A percentile compares a stretch with the other conserved stretches of the same genome.
These are phyloP conservation scores for Phytophthora sp. DNA, from an alignment of 352 stramenopile genomes.

Conservation along the genomic window DNA sequence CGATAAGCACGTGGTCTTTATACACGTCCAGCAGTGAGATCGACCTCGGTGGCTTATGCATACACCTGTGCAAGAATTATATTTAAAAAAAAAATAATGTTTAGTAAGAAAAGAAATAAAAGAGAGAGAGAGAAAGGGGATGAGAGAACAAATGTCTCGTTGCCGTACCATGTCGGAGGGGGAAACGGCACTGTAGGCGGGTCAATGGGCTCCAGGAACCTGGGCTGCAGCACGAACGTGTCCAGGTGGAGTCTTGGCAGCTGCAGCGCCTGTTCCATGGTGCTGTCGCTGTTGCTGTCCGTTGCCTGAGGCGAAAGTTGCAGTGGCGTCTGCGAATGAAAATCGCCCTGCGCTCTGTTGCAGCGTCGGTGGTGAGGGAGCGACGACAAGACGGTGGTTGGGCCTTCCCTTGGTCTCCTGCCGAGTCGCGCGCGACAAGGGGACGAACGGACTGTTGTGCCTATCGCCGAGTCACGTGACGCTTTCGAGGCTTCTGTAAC, in stretches of 20 bases:
- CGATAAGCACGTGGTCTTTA: constrained; percentile 83
- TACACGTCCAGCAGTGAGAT: constrained; percentile 82
- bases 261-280: constrained; percentile 67
- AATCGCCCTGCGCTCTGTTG: constrained; percentile 1
- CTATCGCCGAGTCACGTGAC: constrained; percentile 4
- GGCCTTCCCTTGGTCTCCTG: constrained; percentile 8
- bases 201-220: constrained; percentile 72
- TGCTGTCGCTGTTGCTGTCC: constrained; percentile 2
- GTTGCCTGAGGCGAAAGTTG: constrained; percentile 15
- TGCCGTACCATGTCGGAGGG: constrained; percentile 59
- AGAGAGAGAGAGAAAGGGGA: background rate
- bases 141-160: constrained; percentile 4
- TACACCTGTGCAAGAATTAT: constrained; percentile 34
- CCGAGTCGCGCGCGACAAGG: constrained; percentile 30
- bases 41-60: constrained; percentile 56
- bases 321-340: constrained; percentile 19
- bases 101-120: constrained; percentile 1
- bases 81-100: constrained; percentile 6
- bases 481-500: background rate
- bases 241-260: constrained; percentile 72
- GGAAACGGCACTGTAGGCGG: constrained; percentile 75
- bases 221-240: constrained; percentile 52
- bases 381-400: constrained; percentile 16
- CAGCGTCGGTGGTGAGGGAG: constrained; percentile 15
- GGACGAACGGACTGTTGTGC: constrained; percentile 23